These are phyloP conservation scores for Termitomyces sp. DNA, from an alignment of 768 basidiomycete genomes.

Conservation along the genomic window DNA sequence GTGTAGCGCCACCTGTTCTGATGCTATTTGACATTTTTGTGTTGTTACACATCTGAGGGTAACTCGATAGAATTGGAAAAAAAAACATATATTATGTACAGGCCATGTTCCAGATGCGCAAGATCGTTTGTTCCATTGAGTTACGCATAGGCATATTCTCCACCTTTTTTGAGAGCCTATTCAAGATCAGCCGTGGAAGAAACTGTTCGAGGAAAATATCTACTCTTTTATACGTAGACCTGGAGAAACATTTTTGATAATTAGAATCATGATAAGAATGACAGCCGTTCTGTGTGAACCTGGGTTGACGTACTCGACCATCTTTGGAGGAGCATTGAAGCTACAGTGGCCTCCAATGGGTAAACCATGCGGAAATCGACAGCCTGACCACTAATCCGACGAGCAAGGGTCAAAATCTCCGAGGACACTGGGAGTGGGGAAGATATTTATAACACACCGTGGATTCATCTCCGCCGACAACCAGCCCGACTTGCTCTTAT, in stretches of 20 bases:
- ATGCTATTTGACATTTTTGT: neutral
- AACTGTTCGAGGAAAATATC: neutral
- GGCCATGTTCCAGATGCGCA: too few relatives aligned
- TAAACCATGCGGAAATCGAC: conserved; percentile 28
- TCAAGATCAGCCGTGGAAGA: neutral
- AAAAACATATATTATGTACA: too few relatives aligned
- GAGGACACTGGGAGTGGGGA: too few relatives aligned
- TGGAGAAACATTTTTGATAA: neutral
- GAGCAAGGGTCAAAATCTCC: neutral
- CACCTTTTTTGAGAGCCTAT: conserved; percentile 24
- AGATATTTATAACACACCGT: conserved; percentile 9
- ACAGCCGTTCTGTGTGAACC: conserved; percentile 10
- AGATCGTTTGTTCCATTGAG: too few relatives aligned
- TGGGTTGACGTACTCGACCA: conserved; percentile 20
- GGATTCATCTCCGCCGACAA: conserved; percentile 17
- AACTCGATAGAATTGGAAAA: neutral
- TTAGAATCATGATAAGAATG: neutral
- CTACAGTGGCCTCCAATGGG: conserved; percentile 20
- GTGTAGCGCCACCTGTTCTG: conserved; percentile 11
- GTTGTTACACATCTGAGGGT: neutral
- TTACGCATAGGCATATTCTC: conserved; percentile 24
- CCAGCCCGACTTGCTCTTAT: conserved; percentile 13
- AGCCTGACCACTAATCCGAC: conserved; percentile 6
- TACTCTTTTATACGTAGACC: conserved; percentile 14
- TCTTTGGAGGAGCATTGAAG: conserved; percentile 16